A percentile compares a stretch with the other conserved stretches of the same genome.
phyloP scores from a whole-genome alignment of 495 filamentous ascomycete species.

The Apodospora peruviana region DNA sequence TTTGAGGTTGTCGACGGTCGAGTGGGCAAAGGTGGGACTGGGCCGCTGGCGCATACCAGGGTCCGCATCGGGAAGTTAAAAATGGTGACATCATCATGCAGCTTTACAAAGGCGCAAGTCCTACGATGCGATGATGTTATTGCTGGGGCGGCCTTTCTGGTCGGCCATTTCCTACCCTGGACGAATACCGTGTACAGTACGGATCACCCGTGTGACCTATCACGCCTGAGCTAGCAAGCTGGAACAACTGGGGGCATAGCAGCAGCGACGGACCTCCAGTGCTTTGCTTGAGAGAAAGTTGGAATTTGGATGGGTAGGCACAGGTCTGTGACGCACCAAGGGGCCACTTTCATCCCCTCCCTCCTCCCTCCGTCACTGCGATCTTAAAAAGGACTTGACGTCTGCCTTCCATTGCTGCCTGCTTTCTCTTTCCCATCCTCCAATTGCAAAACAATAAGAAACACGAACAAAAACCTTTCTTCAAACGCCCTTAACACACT shows the following conservation, averaged over 20 bases:
- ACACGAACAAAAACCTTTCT: constrained; percentile 1
- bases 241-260: not conserved
- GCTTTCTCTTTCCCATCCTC: not conserved
- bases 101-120: constrained; percentile 19
- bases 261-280: not conserved
- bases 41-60: too few relatives aligned
- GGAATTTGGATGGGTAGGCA: not conserved
- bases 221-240: too few relatives aligned
- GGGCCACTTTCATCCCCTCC: not conserved
- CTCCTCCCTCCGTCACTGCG: not conserved
- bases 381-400: constrained; percentile 8
- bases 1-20: too few relatives aligned
- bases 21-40: too few relatives aligned
- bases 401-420: constrained; percentile 1
- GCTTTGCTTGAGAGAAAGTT: too few relatives aligned
- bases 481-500: constrained; percentile 1
- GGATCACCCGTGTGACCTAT: too few relatives aligned
- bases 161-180: too few relatives aligned
- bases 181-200: too few relatives aligned
- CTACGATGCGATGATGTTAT: constrained; percentile 30
- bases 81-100: constrained; percentile 33
- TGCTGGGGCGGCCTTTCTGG: not conserved
- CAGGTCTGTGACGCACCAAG: not conserved
- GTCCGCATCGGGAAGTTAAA: constrained; percentile 6
- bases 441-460: constrained; percentile 4